Evolutionary conservation across 2,329 filamentous ascomycete genomes (phyloP), one percentile per base, ranked within the genome.

Genomic region (Chaetomiaceae sp.): DNA sequence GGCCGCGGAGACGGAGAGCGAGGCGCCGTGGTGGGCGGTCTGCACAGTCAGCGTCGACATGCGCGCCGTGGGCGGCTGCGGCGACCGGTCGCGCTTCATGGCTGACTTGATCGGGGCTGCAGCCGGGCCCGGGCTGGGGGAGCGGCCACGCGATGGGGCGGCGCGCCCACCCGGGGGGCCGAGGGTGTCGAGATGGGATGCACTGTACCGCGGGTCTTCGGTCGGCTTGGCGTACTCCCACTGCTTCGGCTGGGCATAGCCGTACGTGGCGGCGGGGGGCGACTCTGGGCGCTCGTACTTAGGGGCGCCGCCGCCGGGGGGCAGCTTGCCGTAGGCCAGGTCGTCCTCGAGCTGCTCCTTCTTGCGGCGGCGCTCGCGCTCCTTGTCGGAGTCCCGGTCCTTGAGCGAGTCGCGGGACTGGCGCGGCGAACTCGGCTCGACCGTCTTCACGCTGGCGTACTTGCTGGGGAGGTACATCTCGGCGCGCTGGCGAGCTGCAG

Each of bases 41-140:
- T 68, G 69, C 35, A 81, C 73, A 1, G 66, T 70, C 30, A 80
- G 65, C n/a, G 64, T 68, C 1, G 74, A 76, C 75, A 76, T 75
- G 52, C 70, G 72, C 19, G 61, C 61, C 14, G 66, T 66, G 2
- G 74, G 73, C 3, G 75, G 75, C 52, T 67, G 64, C 0, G 74
- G 72, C 4, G 75, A 77, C 38, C 59, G 62, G 42, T 70, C 70
- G 30, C 70, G 63, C 43, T 59, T 60, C 51, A 64, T 58, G 42
- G 60, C 58, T 9, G 66, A 66, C 40, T 63, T 62, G 46, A 62
- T 52, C 53, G 57, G 52, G 4, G n/a, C n/a, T n/a, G 54, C 56
- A 10, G 55, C 18, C 56, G 61, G 50, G 53, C 26, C 53, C 34
- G 39, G 61, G 54, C 56, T 58, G 11, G 60, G 56, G 1, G 58